Conservation (phyloP, 495 filamentous ascomycete species). For the Trichoderma parareesei region DNA sequence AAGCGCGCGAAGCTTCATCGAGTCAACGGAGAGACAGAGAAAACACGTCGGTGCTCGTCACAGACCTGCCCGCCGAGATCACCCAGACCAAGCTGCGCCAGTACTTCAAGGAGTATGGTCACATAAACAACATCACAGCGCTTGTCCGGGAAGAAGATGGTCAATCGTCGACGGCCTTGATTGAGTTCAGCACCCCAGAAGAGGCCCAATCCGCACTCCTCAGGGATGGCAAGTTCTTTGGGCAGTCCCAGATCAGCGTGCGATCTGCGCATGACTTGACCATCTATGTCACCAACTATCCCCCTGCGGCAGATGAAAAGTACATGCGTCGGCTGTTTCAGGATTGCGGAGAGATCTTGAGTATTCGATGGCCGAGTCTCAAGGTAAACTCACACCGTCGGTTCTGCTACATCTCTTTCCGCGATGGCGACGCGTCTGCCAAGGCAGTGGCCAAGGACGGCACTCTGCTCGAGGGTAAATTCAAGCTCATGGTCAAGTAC, state of each 20-base stretch:
- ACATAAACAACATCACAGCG: conserved; percentile 66
- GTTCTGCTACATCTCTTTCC: conserved; percentile 91
- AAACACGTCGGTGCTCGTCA: conserved; percentile 74
- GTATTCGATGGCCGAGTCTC: conserved; percentile 82
- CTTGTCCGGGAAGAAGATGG: conserved; percentile 44
- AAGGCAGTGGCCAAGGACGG: conserved; percentile 65
- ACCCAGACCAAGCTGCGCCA: conserved; percentile 67
- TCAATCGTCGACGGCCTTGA: conserved; percentile 56
- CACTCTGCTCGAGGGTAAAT: conserved; percentile 52
- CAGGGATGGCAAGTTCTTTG: conserved; percentile 67
- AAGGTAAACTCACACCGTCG: conserved; percentile 80
- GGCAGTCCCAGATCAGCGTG: conserved; percentile 61
- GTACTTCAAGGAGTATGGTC: conserved; percentile 85
- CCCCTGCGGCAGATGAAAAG: conserved; percentile 71
- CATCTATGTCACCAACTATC: conserved; percentile 86
- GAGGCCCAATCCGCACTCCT: conserved; percentile 75
- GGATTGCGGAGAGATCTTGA: conserved; percentile 70
- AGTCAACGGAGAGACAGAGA: conserved; percentile 67
- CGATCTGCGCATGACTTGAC: conserved; percentile 65
- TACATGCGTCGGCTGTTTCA: conserved; percentile 72
- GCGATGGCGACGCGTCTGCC: conserved; percentile 51
- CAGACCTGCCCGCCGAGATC: conserved; percentile 59
- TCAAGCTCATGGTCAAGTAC: conserved; percentile 66
- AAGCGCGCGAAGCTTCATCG: conserved; percentile 29
- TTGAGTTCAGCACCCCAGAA: conserved; percentile 77